Base-by-base conservation (phyloP, 768 basidiomycete genomes). In the Panellus pusillus region DNA sequence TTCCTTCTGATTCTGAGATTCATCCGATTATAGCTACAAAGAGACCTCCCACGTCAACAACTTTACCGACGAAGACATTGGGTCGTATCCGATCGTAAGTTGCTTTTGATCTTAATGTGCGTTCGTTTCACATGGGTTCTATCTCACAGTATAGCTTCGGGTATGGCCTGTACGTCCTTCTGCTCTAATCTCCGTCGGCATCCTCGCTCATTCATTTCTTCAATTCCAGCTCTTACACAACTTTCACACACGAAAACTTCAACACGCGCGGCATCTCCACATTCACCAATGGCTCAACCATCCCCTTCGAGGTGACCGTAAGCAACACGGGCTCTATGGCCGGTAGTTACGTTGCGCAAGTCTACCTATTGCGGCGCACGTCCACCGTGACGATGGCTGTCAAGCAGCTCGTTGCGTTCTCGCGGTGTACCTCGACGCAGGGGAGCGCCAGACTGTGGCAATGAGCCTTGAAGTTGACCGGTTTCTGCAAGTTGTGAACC, bases 381-480 rank as follows among this genome's bases (percentile, higher is more conserved):
- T 64, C 65, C 29, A 57, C 51, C 9, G 61, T 66, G 35, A 58
- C 60, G 6, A 54, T 51, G 18, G 44, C 65, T 14, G 36, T 52
- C 35, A 61, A 58, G 47, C 65, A 66, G 53, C 63, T 66, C 28
- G 65, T 66, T 18, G 63, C 63, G 12, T 66, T 64, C 52, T 56
- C 50, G 4, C 61, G 65, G 60, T 61, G 8, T 66, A 66, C 44
- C 58, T 66, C 17, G 59, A 57, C 37, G 52, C 58, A 17, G 63
- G 65, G 9, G 61, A 61, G 44, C 59, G 54, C 39, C 27, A 29
- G 43, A 49, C 46, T n/a, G 60, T 61, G 14, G 51, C 43, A 20
- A 63, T 66, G 61, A 54, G 53, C 19, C 52, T 64, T 43, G 65
- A 66, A 36, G 65, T 66, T 32, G 52, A 66, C 49, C 53, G 63